These are phyloP conservation scores for Adiantum capillusveneris DNA, from an alignment of 75 land plant genomes.

Conservation along the genomic window DNA sequence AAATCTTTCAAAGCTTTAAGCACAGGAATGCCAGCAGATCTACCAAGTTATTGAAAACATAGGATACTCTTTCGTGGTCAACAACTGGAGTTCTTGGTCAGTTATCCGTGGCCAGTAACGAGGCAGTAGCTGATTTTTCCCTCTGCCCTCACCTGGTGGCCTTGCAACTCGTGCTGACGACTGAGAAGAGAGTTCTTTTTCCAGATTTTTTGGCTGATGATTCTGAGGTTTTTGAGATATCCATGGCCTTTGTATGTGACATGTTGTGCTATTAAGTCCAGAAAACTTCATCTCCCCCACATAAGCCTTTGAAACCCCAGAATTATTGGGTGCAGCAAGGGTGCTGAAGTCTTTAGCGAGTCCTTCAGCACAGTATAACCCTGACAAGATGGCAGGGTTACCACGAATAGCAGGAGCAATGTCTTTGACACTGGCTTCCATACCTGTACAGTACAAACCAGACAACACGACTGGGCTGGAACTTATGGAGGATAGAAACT, in stretches of 20 bases:
- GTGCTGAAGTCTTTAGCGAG: too few relatives aligned
- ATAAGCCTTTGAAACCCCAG: not conserved
- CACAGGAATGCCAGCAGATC: not conserved
- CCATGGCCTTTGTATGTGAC: not conserved
- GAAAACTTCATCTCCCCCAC: not conserved
- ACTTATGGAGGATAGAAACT: too few relatives aligned
- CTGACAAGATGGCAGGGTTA: not conserved
- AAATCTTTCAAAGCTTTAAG: not conserved
- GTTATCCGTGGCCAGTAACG: constrained; percentile 97
- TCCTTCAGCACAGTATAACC: not conserved
- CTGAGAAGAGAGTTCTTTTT: constrained; percentile 1
- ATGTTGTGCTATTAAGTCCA: not conserved
- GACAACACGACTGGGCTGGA: too few relatives aligned
- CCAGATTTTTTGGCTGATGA: not conserved
- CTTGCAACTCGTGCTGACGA: constrained; percentile 60
- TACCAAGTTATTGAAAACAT: too few relatives aligned
- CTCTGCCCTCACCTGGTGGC: constrained; percentile 83
- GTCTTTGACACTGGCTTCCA: constrained; percentile 1
- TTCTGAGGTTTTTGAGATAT: not conserved
- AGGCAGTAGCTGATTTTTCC: constrained; percentile 77
- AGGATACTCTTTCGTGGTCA: constrained; percentile 92
- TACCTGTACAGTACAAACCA: constrained; percentile 1
- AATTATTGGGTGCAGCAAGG: not conserved
- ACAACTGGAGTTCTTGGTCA: constrained; percentile 79
- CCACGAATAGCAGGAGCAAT: not conserved